Conservation (phyloP, 1,284 basidiomycete genomes). For the Neotropicomus parvogracilis region DNA sequence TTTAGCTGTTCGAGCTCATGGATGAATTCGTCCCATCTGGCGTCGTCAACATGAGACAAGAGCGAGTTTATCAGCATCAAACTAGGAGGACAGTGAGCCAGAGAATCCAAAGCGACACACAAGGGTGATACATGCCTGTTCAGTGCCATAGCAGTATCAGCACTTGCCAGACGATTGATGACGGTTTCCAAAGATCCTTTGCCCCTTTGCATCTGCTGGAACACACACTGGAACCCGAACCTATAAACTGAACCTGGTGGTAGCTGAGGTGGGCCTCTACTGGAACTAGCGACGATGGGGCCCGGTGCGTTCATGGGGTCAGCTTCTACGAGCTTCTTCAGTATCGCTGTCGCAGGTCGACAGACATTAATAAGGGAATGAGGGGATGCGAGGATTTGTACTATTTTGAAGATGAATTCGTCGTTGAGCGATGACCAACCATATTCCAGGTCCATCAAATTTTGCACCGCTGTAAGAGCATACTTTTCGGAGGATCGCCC, state of each 20-base stretch:
- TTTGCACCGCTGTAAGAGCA: slow-evolving; percentile 80
- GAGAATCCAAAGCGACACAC: slow-evolving; percentile 1
- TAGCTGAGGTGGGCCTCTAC: slow-evolving; percentile 46
- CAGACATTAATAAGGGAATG: slow-evolving; percentile 88
- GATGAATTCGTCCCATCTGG: slow-evolving; percentile 76
- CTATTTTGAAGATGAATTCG: slow-evolving; percentile 73
- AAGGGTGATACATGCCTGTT: slow-evolving; percentile 58
- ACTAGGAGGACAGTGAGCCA: slow-evolving; percentile 37
- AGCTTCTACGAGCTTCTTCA: slow-evolving; percentile 84
- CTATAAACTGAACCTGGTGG: slow-evolving; percentile 68
- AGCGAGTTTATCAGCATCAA: slow-evolving; percentile 90
- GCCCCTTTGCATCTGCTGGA: slow-evolving; percentile 73
- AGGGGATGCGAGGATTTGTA: slow-evolving; percentile 75
- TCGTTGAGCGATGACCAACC: slow-evolving; percentile 75
- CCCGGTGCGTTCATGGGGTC: slow-evolving; percentile 66
- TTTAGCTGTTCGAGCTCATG: slow-evolving; percentile 75
- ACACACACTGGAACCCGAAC: slow-evolving; percentile 83
- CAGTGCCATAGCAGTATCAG: slow-evolving; percentile 81
- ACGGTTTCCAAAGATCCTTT: slow-evolving; percentile 69
- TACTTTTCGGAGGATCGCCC: slow-evolving; percentile 47
- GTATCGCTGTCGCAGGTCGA: slow-evolving; percentile 92
- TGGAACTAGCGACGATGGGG: slow-evolving; percentile 56
- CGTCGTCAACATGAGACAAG: slow-evolving; percentile 72
- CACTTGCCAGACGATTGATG: slow-evolving; percentile 73
- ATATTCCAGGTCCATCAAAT: slow-evolving; percentile 79